Conservation (phyloP, 2,329 filamentous ascomycete species). For the Penicillium sclerotigenum region DNA sequence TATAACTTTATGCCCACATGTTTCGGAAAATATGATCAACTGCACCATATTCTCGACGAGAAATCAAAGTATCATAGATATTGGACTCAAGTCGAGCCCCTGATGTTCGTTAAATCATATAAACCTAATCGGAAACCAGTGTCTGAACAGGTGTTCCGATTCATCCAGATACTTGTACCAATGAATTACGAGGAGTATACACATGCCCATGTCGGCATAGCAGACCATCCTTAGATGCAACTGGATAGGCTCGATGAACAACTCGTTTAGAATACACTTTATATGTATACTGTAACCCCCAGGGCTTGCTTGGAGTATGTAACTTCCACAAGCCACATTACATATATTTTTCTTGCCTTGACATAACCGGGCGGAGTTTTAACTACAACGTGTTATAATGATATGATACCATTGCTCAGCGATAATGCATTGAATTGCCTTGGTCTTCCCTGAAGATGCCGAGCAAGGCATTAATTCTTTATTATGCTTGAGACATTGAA, state of each 20-base stretch:
- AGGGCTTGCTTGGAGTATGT: neutral
- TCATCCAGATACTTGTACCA: neutral
- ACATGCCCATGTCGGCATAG: neutral
- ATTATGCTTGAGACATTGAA: neutral
- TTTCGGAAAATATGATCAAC: neutral
- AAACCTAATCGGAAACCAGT: neutral
- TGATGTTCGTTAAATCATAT: neutral
- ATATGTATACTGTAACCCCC: neutral
- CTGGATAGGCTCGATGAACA: neutral
- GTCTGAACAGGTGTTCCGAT: neutral
- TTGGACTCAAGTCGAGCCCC: neutral
- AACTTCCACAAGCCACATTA: neutral
- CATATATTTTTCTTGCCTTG: neutral
- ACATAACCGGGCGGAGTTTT: neutral
- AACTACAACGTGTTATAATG: neutral
- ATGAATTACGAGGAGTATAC: neutral
- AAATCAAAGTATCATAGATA: neutral
- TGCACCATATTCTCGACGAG: neutral
- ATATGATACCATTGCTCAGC: neutral
- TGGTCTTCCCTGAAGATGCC: neutral
- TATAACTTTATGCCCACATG: neutral
- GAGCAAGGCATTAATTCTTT: neutral
- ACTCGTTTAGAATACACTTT: neutral
- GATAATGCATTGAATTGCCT: neutral
- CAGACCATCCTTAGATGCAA: neutral